Percentiles rank a stretch among this genome's conserved stretches.
Evolutionary conservation across 306 rosid species (phyloP).

Genomic region (Sesbania bispinosa): DNA sequence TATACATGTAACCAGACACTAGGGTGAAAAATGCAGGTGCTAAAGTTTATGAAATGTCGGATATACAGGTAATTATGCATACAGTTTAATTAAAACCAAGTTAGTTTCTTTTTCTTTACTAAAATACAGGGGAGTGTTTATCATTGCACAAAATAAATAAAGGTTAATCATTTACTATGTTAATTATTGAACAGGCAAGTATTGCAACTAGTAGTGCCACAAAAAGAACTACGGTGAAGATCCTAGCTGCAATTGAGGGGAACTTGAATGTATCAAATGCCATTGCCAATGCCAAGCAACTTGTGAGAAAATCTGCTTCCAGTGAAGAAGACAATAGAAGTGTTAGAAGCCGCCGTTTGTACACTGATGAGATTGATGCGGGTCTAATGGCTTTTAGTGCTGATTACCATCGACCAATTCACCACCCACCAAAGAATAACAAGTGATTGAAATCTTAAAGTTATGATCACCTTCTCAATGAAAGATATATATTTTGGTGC

Average conservation of each 20-base stretch:
- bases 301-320: conserved; percentile 8
- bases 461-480: not conserved
- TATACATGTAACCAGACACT: not conserved
- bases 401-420: conserved; percentile 50
- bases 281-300: no score
- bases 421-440: conserved; percentile 65
- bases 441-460: not conserved
- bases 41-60: not conserved
- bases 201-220: not conserved
- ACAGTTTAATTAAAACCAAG: not conserved
- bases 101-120: not conserved
- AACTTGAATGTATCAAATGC: conserved; percentile 1
- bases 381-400: conserved; percentile 45
- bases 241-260: not conserved
- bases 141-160: not conserved
- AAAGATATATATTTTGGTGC: not conserved
- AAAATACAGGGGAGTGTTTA: not conserved
- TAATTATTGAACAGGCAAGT: conserved; percentile 19
- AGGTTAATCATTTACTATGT: not conserved
- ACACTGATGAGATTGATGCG: conserved; percentile 14
- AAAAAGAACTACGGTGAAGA: not conserved
- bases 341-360: conserved; percentile 10
- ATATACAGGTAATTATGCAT: conserved; percentile 33
- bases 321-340: not conserved
- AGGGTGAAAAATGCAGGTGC: conserved; percentile 18